A percentile compares a stretch with the other conserved stretches of the same genome.
Conservation (phyloP, 1,284 basidiomycete species). For the Ustilago nuda region DNA sequence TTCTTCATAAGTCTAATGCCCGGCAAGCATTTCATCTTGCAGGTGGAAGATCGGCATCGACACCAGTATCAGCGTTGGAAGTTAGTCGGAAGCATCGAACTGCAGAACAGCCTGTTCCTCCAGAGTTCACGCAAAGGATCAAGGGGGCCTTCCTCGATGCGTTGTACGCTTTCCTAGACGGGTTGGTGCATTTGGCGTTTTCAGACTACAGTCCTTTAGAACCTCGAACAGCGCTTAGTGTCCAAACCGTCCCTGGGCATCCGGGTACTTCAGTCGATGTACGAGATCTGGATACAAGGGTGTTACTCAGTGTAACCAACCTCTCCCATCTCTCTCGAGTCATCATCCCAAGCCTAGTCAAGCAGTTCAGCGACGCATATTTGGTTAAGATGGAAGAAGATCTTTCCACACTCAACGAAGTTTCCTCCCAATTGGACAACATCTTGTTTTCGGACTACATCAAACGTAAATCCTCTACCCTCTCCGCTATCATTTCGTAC, state of each 20-base stretch:
- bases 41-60: conserved; percentile 74
- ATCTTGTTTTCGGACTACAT: conserved; percentile 88
- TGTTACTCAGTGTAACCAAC: conserved; percentile 90
- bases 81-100: conserved; percentile 25
- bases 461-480: conserved; percentile 78
- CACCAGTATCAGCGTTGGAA: conserved; percentile 23
- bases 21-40: conserved; percentile 85
- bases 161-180: conserved; percentile 88
- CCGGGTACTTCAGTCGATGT: conserved; percentile 62
- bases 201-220: conserved; percentile 61
- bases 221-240: conserved; percentile 40
- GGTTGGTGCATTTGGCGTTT: conserved; percentile 84
- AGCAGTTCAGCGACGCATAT: conserved; percentile 82
- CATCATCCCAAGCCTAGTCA: conserved; percentile 82
- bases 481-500: conserved; percentile 78
- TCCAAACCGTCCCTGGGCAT: conserved; percentile 49
- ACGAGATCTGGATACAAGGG: conserved; percentile 76
- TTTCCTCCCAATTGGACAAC: conserved; percentile 84
- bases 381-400: conserved; percentile 82
- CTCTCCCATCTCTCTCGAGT: conserved; percentile 80
- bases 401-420: conserved; percentile 80
- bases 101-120: conserved; percentile 30
- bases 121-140: conserved; percentile 74
- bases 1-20: conserved; percentile 85
- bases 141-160: conserved; percentile 88